Evolutionary conservation across 208 protist species (phyloP).

Genomic region (Angomonas deanei): DNA sequence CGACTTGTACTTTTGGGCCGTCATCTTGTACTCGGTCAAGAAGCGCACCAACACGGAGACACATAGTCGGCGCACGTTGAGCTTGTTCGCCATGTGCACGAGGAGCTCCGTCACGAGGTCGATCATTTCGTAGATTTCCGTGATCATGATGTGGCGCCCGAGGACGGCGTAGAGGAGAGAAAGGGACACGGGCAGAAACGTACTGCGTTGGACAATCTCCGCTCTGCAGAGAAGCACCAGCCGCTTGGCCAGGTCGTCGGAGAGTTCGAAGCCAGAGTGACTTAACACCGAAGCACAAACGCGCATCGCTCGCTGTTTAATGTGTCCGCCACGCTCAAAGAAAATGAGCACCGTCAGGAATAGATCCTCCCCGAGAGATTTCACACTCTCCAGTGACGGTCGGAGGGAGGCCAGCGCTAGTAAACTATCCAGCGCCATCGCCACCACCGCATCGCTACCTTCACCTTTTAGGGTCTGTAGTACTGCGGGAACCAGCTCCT

Average conservation of each 20-base stretch:
- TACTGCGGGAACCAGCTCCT: slow-evolving; percentile 68
- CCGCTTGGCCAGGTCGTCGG: slow-evolving; percentile 47
- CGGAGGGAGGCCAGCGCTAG: slow-evolving; percentile 78
- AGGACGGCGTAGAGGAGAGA: slow-evolving; percentile 80
- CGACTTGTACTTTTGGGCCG: slow-evolving; percentile 80
- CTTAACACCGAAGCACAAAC: slow-evolving; percentile 69
- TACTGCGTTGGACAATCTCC: slow-evolving; percentile 78
- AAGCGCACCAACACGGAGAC: slow-evolving; percentile 76
- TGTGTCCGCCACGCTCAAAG: slow-evolving; percentile 74
- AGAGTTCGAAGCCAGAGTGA: slow-evolving; percentile 64
- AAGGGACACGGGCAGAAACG: slow-evolving; percentile 80
- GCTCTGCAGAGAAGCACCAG: slow-evolving; percentile 57
- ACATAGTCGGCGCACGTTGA: slow-evolving; percentile 64
- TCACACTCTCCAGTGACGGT: slow-evolving; percentile 56
- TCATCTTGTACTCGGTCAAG: slow-evolving; percentile 89
- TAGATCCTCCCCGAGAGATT: slow-evolving; percentile 44
- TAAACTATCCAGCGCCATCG: slow-evolving; percentile 77
- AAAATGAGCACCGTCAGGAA: slow-evolving; percentile 73
- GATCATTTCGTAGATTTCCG: slow-evolving; percentile 87
- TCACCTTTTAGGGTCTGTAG: slow-evolving; percentile 83
- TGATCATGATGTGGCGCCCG: slow-evolving; percentile 80
- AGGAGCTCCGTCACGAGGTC: slow-evolving; percentile 83
- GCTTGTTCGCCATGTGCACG: slow-evolving; percentile 65
- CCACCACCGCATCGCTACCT: slow-evolving; percentile 84
- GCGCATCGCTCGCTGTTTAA: slow-evolving; percentile 87